Evolutionary conservation across 129 eudicot species (phyloP), one percentile per base, ranked within the genome.

Genomic region (Chrysanthemum seticuspe): DNA sequence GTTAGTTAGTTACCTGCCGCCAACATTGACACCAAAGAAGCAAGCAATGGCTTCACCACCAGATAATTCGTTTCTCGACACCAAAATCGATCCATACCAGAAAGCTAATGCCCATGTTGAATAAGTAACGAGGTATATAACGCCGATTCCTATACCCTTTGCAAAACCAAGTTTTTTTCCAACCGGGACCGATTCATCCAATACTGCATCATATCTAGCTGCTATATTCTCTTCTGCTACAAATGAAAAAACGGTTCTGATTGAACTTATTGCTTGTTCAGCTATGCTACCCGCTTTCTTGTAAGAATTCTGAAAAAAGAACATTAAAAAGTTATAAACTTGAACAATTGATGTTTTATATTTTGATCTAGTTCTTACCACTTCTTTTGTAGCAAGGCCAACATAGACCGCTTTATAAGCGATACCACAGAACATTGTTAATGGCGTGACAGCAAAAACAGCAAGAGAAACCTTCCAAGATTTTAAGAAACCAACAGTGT

Each of bases 41-140:
- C 97, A 90, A 45, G 97, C 95, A 62, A 90, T 90, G 82, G 97
- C 97, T 53, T 62, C 91, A 74, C 97, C 95, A 53, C 89, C 91
- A 0, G 83, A 65, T 76, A 87, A 75, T 59, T 90, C 82, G 9
- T 70, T 73, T 56, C 70, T 83, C 1, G 91, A 72, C 25, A 90
- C 90, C 79, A 90, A 84, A 79, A 90, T 81, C 2, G 97, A 85
- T 10, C 97, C 97, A 45, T 90, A 90, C 97, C 97, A 90, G 73
- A 90, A 90, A 29, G 97, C 97, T 77, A 90, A 79, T 52, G 97
- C 97, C 97, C 97, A 90, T 62, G 97, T 90, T 31, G 89, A 65
- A 76, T 90, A 87, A 61, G 95, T 90, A 53, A 90, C 95, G 48
- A 90, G 64, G 81, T 87, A 90, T 51, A 90, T 90, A 13, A 90